A percentile compares a stretch with the other conserved stretches of the same genome.
Evolutionary conservation across 495 filamentous ascomycete species (phyloP).

Genomic region (Penicillium cosmopolitanum): DNA sequence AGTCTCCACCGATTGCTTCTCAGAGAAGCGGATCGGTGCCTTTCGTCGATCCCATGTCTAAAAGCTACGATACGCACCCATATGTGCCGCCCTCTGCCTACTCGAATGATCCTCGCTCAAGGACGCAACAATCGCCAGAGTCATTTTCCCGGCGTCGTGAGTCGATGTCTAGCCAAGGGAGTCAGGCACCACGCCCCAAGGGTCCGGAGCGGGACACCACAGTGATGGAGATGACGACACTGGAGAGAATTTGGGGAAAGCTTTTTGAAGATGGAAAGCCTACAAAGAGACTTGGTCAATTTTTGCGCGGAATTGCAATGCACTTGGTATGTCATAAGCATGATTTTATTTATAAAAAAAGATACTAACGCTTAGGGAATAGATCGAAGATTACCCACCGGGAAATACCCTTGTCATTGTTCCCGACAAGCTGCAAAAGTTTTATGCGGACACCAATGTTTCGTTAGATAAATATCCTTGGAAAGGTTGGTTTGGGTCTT

Average conservation of each 20-base stretch:
- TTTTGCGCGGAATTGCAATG: conserved; percentile 75
- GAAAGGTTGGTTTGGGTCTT: conserved; percentile 48
- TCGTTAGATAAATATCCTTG: conserved; percentile 68
- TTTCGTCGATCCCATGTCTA: conserved; percentile 24
- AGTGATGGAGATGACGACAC: conserved; percentile 57
- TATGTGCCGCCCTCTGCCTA: conserved; percentile 41
- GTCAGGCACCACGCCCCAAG: conserved; percentile 45
- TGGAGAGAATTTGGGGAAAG: conserved; percentile 75
- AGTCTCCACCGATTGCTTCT: conserved; percentile 30
- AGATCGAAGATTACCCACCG: conserved; percentile 78
- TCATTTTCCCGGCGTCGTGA: conserved; percentile 27
- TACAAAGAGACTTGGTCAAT: conserved; percentile 68
- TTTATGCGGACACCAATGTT: conserved; percentile 70
- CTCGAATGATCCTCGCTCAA: conserved; percentile 29
- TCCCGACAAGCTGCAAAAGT: conserved; percentile 76
- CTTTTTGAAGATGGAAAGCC: conserved; percentile 74
- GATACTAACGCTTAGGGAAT: background rate
- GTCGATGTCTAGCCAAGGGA: conserved; percentile 43
- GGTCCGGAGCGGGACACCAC: conserved; percentile 49
- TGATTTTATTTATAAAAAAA: background rate
- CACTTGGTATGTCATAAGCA: conserved; percentile 64
- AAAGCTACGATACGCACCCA: conserved; percentile 46
- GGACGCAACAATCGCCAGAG: conserved; percentile 26
- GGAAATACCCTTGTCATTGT: conserved; percentile 77
- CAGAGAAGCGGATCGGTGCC: conserved; percentile 27